Conservation (phyloP, 352 stramenopile genomes). For the Blastocystis sp. region DNA sequence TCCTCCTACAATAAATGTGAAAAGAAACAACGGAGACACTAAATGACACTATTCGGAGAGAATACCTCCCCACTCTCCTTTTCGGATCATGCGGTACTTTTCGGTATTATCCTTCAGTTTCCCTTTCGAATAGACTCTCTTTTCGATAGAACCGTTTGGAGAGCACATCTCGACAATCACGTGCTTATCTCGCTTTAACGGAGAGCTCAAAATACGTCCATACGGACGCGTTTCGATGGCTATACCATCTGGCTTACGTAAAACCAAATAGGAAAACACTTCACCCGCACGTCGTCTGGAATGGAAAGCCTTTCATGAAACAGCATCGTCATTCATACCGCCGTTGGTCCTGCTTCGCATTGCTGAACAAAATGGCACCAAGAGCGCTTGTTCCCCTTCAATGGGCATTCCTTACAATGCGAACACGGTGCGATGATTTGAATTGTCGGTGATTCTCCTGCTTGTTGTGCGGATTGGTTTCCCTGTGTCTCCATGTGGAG, state of each 20-base stretch:
- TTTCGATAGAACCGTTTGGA: neutral
- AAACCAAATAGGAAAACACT: conserved; percentile 39
- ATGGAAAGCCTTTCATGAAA: conserved; percentile 7
- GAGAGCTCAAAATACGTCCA: neutral
- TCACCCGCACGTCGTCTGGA: neutral
- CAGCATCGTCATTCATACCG: neutral
- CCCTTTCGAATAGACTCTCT: neutral
- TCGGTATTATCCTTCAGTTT: conserved; percentile 33
- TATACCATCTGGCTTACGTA: neutral
- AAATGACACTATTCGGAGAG: neutral
- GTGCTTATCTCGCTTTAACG: conserved; percentile 42
- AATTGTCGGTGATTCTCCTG: neutral
- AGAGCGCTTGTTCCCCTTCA: neutral
- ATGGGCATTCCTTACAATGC: conserved; percentile 8
- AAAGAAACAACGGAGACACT: neutral
- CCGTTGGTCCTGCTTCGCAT: neutral
- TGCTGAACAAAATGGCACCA: conserved; percentile 47
- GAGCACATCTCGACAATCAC: neutral
- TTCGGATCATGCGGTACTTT: neutral
- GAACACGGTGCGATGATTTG: conserved; percentile 3
- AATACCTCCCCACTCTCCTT: conserved; percentile 29
- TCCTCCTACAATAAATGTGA: too few relatives aligned
- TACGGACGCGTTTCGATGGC: neutral
- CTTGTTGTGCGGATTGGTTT: neutral
- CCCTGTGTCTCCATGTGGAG: neutral